A percentile compares a stretch with the other conserved stretches of the same genome.
phyloP scores from a whole-genome alignment of 768 basidiomycete species.

The Mycena amicta region DNA sequence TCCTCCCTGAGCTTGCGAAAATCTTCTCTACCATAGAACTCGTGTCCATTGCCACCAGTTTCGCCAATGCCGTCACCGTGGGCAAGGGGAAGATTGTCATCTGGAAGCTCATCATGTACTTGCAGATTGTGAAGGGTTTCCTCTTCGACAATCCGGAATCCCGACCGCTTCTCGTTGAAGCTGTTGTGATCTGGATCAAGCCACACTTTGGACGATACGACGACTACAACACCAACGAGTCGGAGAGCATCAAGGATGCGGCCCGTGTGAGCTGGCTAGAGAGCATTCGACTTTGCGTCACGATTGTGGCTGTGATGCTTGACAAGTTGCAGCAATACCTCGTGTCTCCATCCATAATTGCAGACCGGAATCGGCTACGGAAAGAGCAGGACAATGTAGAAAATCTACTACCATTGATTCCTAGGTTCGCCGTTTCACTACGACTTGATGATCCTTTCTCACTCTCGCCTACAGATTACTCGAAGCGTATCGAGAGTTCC shows the following conservation, averaged over 20 bases:
- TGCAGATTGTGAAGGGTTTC: slow-evolving; percentile 88
- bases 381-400: slow-evolving; percentile 95
- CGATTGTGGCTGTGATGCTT: slow-evolving; percentile 85
- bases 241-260: slow-evolving; percentile 65
- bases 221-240: slow-evolving; percentile 73
- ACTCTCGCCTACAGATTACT: slow-evolving; percentile 72
- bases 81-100: slow-evolving; percentile 87
- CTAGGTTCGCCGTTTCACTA: slow-evolving; percentile 66
- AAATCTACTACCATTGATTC: slow-evolving; percentile 77
- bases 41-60: slow-evolving; percentile 82
- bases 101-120: slow-evolving; percentile 92
- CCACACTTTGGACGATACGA: slow-evolving; percentile 93
- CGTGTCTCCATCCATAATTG: slow-evolving; percentile 62
- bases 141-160: slow-evolving; percentile 83
- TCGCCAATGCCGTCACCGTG: slow-evolving; percentile 79
- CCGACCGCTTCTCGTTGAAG: slow-evolving; percentile 79
- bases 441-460: too few relatives aligned
- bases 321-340: slow-evolving; percentile 86
- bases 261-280: slow-evolving; percentile 90
- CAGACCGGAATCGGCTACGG: slow-evolving; percentile 60
- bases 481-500: slow-evolving; percentile 86
- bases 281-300: slow-evolving; percentile 85
- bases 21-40: slow-evolving; percentile 83
- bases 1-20: slow-evolving; percentile 83
- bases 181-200: slow-evolving; percentile 91